Evolutionary conservation across 352 stramenopile species (phyloP).

Genomic region (Phytopythium cucurbitacearum): DNA sequence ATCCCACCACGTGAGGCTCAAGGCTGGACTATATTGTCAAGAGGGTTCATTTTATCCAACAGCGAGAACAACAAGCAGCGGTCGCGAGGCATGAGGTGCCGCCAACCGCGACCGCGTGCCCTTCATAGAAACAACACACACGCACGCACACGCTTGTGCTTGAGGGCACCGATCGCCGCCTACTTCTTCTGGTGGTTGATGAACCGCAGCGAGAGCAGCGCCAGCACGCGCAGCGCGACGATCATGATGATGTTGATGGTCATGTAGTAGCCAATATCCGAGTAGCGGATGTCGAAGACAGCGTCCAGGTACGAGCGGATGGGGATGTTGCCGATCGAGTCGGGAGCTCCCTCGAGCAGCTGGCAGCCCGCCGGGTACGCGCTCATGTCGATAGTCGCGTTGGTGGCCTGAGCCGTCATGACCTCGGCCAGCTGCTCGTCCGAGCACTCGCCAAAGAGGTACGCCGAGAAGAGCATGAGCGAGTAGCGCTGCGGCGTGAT

Average conservation of each 20-base stretch:
- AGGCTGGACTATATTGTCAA: too few relatives aligned
- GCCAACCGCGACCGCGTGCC: too few relatives aligned
- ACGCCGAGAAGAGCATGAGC: conserved; percentile 18
- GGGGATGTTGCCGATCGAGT: conserved; percentile 15
- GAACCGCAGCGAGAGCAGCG: conserved; percentile 36
- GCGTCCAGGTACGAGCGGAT: conserved; percentile 28
- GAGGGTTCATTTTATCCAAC: too few relatives aligned
- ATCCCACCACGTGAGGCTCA: too few relatives aligned
- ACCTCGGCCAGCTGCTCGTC: conserved; percentile 19
- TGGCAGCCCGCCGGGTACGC: conserved; percentile 24
- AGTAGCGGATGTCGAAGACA: conserved; percentile 29
- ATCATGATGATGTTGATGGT: conserved; percentile 29
- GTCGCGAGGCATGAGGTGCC: too few relatives aligned
- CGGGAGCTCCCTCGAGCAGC: conserved; percentile 19
- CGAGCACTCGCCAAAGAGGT: conserved; percentile 24
- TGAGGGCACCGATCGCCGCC: too few relatives aligned
- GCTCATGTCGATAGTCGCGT: conserved; percentile 11
- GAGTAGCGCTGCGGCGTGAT: conserved; percentile 32
- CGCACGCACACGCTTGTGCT: too few relatives aligned
- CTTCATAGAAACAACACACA: too few relatives aligned
- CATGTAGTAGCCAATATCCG: conserved; percentile 29
- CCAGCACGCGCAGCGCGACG: conserved; percentile 31
- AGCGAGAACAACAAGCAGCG: too few relatives aligned
- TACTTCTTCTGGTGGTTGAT: conserved; percentile 52
- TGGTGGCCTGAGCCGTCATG: conserved; percentile 6